Conservation (phyloP, 345 rosid genomes). For the Sonneratia alba region DNA sequence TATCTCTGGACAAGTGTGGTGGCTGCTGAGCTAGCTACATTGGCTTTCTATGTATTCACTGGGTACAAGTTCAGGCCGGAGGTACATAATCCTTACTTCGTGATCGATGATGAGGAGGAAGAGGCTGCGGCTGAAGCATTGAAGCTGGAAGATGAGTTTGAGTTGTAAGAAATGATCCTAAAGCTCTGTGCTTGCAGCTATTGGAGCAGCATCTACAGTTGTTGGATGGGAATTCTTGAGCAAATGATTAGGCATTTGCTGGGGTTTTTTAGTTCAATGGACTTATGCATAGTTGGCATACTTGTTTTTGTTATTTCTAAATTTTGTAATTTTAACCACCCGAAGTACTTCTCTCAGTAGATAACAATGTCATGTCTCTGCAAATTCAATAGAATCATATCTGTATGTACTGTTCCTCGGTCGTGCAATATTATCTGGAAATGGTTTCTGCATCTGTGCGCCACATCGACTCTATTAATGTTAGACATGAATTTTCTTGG, state of each 20-base stretch:
- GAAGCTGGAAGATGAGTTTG: slow-evolving; percentile 97
- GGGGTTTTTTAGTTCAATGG: neutral
- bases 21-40: slow-evolving; percentile 77
- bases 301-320: neutral
- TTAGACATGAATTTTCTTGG: neutral
- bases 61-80: slow-evolving; percentile 89
- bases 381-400: slow-evolving; percentile 3
- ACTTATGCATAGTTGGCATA: neutral
- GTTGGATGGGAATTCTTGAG: slow-evolving; percentile 11
- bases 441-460: neutral
- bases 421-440: slow-evolving; percentile 3
- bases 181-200: slow-evolving; percentile 1
- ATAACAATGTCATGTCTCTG: neutral
- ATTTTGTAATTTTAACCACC: neutral
- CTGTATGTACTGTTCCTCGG: neutral
- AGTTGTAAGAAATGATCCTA: slow-evolving; percentile 33
- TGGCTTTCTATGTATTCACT: slow-evolving; percentile 78
- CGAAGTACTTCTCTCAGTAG: neutral
- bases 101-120: slow-evolving; percentile 90
- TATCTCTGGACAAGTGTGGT: slow-evolving; percentile 86
- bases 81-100: slow-evolving; percentile 91
- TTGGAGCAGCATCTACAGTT: slow-evolving; percentile 10
- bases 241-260: slow-evolving; percentile 13
- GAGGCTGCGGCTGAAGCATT: slow-evolving; percentile 93
- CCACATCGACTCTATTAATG: neutral